Percentiles rank a stretch among this genome's conserved stretches.
phyloP scores from a whole-genome alignment of 2,329 filamentous ascomycete species.

The Bipolaris zeicola region DNA sequence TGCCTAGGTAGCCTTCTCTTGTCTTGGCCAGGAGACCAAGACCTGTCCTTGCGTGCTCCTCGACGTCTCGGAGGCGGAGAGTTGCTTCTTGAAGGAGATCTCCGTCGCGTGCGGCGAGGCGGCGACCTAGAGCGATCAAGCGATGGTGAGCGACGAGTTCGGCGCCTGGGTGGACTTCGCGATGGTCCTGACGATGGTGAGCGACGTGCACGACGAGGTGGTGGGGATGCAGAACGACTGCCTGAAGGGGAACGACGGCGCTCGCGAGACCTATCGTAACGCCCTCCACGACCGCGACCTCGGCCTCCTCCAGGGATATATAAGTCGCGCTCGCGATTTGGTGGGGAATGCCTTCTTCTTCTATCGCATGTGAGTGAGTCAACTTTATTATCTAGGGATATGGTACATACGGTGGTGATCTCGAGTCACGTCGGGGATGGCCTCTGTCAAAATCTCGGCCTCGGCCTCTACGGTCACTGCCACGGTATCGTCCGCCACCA shows the following conservation, averaged over 20 bases:
- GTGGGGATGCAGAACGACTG: conserved; percentile 21
- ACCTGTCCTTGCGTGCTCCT: conserved; percentile 32
- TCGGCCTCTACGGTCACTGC: conserved; percentile 49
- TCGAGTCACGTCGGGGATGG: conserved; percentile 54
- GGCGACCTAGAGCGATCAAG: conserved; percentile 40
- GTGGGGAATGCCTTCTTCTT: conserved; percentile 54
- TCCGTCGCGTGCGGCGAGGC: conserved; percentile 26
- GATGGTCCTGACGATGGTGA: conserved; percentile 26
- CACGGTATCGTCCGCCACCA: conserved; percentile 56
- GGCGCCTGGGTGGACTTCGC: conserved; percentile 35
- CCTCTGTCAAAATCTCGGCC: conserved; percentile 55
- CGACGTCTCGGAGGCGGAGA: conserved; percentile 27
- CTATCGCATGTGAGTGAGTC: conserved; percentile 42
- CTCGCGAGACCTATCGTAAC: conserved; percentile 43
- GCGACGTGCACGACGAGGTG: conserved; percentile 17
- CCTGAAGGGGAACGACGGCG: conserved; percentile 44
- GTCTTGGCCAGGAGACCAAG: conserved; percentile 41
- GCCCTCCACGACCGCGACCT: conserved; percentile 44
- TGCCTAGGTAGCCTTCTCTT: conserved; percentile 39
- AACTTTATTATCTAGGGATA: not conserved
- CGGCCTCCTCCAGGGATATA: conserved; percentile 59
- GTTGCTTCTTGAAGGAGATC: conserved; percentile 22
- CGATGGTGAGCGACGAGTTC: conserved; percentile 35
- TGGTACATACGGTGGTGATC: conserved; percentile 54
- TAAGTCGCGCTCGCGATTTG: conserved; percentile 60